Base-by-base conservation (phyloP, 2,329 filamentous ascomycete genomes). In the Apiospora aurea region DNA sequence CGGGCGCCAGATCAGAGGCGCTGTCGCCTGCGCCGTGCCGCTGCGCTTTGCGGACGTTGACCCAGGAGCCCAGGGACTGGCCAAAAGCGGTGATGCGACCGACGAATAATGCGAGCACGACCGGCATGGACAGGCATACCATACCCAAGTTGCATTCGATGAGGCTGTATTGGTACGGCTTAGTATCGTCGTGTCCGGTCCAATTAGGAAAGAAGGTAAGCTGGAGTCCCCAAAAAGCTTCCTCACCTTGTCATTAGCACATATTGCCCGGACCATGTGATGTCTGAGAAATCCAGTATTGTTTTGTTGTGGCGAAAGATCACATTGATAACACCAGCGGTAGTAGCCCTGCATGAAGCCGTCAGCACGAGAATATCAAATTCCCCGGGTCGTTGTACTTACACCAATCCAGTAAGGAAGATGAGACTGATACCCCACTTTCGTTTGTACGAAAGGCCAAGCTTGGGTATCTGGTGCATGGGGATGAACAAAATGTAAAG, bases 361-460 rank as follows among this genome's bases (percentile, higher is more conserved):
- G 53, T 61, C 29, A 61, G 53, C 44, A 0, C 13, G 47, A 29
- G 14, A 29, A 29, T 5, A 29, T 16, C 3, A 6, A 1, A 4
- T 4, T 29, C 18, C 1, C 11, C 13, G 4, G 49, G 11, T 1
- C 16, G 8, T 18, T 8, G 16, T n/a, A 64, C 75, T 70, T 71
- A 74, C 75, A 74, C 6, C 1, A 70, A 49, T 7, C 74, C 75
- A 0, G 73, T 74, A 16, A 73, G 70, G 29, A 74, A 75, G 26
- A 75, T 72, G 24, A 76, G 29, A 51, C 70, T 70, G 13, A 75
- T 61, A 4, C 75, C 75, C 57, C 74, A 73, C 44, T 74, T 76
- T 24, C 71, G 72, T 43, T 70, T 73, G n/a, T 38, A 44, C 1
- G 73, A 74, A 41, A 75, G 53, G 18, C 57, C n/a, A 1, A 76